Percentiles rank a stretch among this genome's conserved stretches.
phyloP scores from a whole-genome alignment of 225 moss, liverwort and hornwort genomes.

The Pleurozium schreberi region DNA sequence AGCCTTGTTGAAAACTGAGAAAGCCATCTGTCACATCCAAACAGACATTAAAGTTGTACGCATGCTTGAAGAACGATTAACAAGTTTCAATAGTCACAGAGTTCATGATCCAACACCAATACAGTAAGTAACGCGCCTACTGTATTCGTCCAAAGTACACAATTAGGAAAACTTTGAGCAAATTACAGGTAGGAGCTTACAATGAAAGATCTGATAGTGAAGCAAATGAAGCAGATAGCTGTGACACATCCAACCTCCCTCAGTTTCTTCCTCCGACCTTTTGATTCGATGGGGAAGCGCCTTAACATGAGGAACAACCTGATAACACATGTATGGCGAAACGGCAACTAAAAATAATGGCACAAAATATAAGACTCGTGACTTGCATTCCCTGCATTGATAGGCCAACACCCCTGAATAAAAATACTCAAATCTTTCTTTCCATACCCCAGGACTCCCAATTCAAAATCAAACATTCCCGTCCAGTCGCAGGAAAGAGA shows the following conservation, averaged over 20 bases:
- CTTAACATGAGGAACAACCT: slow-evolving; percentile 96
- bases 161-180: background rate
- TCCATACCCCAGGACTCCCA: background rate
- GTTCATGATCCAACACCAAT: background rate
- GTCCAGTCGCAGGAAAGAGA: background rate
- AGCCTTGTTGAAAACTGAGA: slow-evolving; percentile 81
- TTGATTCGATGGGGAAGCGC: slow-evolving; percentile 95
- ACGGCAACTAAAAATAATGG: background rate
- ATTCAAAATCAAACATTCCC: background rate
- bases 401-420: background rate
- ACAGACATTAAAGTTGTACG: background rate
- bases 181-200: slow-evolving; percentile 32
- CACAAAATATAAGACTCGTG: background rate
- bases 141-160: background rate
- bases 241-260: slow-evolving; percentile 96
- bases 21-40: slow-evolving; percentile 65
- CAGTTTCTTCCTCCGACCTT: slow-evolving; percentile 90
- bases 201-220: slow-evolving; percentile 91
- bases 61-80: background rate
- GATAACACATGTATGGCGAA: background rate
- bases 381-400: background rate
- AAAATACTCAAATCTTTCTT: background rate
- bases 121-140: background rate
- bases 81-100: background rate
- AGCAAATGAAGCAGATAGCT: slow-evolving; percentile 95